Conservation (phyloP, 2,329 filamentous ascomycete species). For the Colletotrichum phormii region DNA sequence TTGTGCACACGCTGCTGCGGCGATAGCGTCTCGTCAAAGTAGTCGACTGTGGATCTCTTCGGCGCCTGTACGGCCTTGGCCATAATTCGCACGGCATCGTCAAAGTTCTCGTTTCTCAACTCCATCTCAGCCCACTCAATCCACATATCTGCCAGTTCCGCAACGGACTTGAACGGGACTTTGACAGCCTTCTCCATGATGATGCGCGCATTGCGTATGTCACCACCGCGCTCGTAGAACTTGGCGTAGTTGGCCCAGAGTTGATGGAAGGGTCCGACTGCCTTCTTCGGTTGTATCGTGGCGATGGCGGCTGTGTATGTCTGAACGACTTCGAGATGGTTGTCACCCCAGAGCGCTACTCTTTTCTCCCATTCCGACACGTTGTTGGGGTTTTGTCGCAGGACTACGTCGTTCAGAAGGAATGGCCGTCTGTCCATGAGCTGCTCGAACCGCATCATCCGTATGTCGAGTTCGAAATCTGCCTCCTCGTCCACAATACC, state of each 20-base stretch:
- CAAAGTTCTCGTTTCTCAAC: slow-evolving; percentile 93
- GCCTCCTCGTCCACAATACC: slow-evolving; percentile 82
- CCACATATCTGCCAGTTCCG: slow-evolving; percentile 97
- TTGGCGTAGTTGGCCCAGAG: slow-evolving; percentile 98
- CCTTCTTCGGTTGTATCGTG: slow-evolving; percentile 93
- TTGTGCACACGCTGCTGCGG: slow-evolving; percentile 98
- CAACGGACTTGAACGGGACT: slow-evolving; percentile 97
- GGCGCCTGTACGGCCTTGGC: slow-evolving; percentile 97
- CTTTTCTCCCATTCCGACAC: slow-evolving; percentile 98
- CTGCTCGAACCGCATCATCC: slow-evolving; percentile 98
- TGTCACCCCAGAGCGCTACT: slow-evolving; percentile 94
- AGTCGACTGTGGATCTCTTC: slow-evolving; percentile 97
- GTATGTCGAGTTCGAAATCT: slow-evolving; percentile 94
- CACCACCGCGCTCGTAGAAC: slow-evolving; percentile 91
- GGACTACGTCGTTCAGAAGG: slow-evolving; percentile 92
- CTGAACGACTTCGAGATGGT: slow-evolving; percentile 89
- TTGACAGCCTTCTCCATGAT: slow-evolving; percentile 99
- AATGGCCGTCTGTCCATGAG: slow-evolving; percentile 97
- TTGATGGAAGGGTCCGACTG: slow-evolving; percentile 91
- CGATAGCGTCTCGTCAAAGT: slow-evolving; percentile 94
- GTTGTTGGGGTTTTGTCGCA: slow-evolving; percentile 96
- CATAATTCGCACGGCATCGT: slow-evolving; percentile 95
- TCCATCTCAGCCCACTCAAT: slow-evolving; percentile 99
- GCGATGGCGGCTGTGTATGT: slow-evolving; percentile 96
- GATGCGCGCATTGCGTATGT: slow-evolving; percentile 84